Conservation (phyloP, 116 monocot genomes). For the Papilionanthe hybrid region DNA sequence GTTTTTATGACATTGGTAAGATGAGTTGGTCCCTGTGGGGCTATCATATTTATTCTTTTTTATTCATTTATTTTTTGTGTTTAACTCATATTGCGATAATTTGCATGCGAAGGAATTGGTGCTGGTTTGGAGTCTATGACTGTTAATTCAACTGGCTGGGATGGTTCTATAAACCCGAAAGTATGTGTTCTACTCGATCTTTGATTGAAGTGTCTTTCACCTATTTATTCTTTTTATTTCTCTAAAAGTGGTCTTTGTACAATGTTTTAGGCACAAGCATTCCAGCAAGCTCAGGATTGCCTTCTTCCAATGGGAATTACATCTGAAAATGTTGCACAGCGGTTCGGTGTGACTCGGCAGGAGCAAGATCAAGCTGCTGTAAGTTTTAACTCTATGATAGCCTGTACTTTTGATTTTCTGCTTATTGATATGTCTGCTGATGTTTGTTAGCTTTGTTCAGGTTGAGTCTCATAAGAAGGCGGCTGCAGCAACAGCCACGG, state of each 20-base stretch:
- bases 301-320: slow-evolving; percentile 95
- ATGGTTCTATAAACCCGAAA: slow-evolving; percentile 83
- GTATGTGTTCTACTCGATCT: slow-evolving; percentile 25
- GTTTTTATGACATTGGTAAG: slow-evolving; percentile 91
- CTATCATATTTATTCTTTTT: background rate
- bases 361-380: slow-evolving; percentile 98
- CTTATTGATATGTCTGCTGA: background rate
- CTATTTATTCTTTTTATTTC: background rate
- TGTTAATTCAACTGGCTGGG: slow-evolving; percentile 59
- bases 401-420: background rate
- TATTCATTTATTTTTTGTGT: background rate
- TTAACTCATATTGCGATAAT: slow-evolving; percentile 2
- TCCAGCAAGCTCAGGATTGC: slow-evolving; percentile 76
- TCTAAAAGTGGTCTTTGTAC: background rate
- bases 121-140: slow-evolving; percentile 93
- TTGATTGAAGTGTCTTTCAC: background rate
- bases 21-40: background rate
- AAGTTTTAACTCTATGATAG: slow-evolving; percentile 21
- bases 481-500: slow-evolving; percentile 80
- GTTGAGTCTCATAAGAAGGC: slow-evolving; percentile 89
- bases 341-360: slow-evolving; percentile 69
- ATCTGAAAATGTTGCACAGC: slow-evolving; percentile 88
- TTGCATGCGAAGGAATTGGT: slow-evolving; percentile 58
- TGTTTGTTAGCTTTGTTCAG: slow-evolving; percentile 20
- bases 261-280: slow-evolving; percentile 31